phyloP scores from a whole-genome alignment of 352 stramenopile genomes.

The Blastocystis sp. region DNA sequence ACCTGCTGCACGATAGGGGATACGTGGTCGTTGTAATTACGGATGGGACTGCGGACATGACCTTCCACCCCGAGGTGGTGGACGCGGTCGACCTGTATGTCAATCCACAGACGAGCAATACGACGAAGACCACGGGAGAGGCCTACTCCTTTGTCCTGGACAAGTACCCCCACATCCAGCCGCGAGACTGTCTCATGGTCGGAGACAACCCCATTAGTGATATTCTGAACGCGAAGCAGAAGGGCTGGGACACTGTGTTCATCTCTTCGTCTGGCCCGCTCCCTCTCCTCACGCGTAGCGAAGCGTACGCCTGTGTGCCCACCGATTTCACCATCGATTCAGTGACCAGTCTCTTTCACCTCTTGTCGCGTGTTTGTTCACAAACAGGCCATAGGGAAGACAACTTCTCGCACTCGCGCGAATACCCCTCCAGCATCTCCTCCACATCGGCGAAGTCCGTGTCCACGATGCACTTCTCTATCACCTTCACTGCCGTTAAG shows the following conservation, averaged over 20 bases:
- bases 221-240: constrained; percentile 32
- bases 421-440: constrained; percentile 10
- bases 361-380: constrained; percentile 3
- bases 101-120: constrained; percentile 36
- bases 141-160: constrained; percentile 6
- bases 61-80: constrained; percentile 3
- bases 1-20: constrained; percentile 2
- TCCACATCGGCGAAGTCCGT: constrained; percentile 75
- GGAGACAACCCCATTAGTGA: constrained; percentile 64
- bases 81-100: constrained; percentile 27
- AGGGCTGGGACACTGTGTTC: constrained; percentile 36
- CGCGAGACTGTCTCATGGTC: constrained; percentile 19
- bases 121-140: constrained; percentile 14
- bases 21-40: constrained; percentile 43
- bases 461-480: constrained; percentile 89
- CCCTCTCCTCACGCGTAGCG: neutral
- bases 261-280: neutral
- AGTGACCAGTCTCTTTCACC: neutral
- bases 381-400: constrained; percentile 34
- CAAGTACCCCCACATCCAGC: neutral
- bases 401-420: neutral
- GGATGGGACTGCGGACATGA: constrained; percentile 54
- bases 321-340: constrained; percentile 6
- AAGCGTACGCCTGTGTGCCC: neutral
- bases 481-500: constrained; percentile 82